phyloP scores from a whole-genome alignment of 148 eudicot genomes.

The Spergularia bocconei region DNA sequence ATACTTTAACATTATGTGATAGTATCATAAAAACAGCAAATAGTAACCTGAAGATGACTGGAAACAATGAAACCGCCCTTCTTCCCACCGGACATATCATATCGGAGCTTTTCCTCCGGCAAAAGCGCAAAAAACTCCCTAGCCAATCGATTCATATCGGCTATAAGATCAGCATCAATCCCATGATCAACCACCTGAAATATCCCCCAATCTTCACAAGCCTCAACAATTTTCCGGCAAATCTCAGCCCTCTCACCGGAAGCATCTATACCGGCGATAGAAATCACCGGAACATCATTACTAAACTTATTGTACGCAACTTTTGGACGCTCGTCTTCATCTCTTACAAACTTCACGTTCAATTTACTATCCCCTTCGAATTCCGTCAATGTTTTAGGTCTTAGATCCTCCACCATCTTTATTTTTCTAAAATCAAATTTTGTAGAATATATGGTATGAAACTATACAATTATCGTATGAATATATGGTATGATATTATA shows the following conservation, averaged over 20 bases:
- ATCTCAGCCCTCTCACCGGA: conserved; percentile 45
- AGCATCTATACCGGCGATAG: conserved; percentile 69
- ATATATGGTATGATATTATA: not conserved
- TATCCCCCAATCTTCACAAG: conserved; percentile 90
- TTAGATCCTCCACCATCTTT: no score
- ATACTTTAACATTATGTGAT: no score
- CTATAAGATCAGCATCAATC: conserved; percentile 38
- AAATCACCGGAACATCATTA: conserved; percentile 74
- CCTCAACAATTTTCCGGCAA: conserved; percentile 68
- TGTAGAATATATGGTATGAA: no score
- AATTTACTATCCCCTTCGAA: conserved; percentile 43
- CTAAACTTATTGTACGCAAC: conserved; percentile 76
- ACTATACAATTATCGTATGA: no score
- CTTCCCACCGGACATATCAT: conserved; percentile 93
- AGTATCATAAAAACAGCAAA: not conserved
- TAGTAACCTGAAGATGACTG: conserved; percentile 81
- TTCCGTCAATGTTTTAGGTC: conserved; percentile 48
- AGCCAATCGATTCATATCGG: conserved; percentile 68
- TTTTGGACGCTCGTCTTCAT: conserved; percentile 90
- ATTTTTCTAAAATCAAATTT: no score
- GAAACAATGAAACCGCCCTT: conserved; percentile 97
- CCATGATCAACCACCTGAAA: conserved; percentile 95
- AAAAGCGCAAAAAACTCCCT: conserved; percentile 65
- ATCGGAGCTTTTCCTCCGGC: conserved; percentile 74
- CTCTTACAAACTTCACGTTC: conserved; percentile 60